phyloP scores from a whole-genome alignment of 2,329 filamentous ascomycete genomes.

The Aspergillus persii region DNA sequence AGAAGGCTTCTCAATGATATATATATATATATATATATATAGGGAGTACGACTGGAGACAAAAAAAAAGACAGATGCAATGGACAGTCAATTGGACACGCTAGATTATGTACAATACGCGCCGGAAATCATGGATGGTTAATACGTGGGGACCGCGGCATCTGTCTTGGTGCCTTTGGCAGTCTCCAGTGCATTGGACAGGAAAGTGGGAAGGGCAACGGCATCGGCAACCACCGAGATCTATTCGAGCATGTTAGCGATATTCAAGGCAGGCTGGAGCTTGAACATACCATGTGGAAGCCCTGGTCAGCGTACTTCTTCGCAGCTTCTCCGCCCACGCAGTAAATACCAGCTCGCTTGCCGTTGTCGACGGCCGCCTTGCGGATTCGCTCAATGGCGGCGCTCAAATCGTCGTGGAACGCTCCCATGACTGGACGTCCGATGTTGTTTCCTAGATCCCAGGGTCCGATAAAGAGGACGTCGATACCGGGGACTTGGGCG shows the following conservation, averaged over 20 bases:
- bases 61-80: neutral
- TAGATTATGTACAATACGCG: neutral
- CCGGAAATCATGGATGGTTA: neutral
- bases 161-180: constrained; percentile 28
- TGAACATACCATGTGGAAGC: constrained; percentile 53
- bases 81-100: neutral
- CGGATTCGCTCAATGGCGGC: neutral
- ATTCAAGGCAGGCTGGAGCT: constrained; percentile 32
- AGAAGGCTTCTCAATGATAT: constrained; percentile 18
- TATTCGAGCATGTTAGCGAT: neutral
- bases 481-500: constrained; percentile 52
- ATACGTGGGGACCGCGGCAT: constrained; percentile 12
- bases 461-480: constrained; percentile 54
- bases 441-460: constrained; percentile 60
- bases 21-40: neutral
- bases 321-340: constrained; percentile 53
- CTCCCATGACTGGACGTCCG: constrained; percentile 50
- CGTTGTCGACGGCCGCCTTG: constrained; percentile 44
- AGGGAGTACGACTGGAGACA: neutral
- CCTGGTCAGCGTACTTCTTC: constrained; percentile 51
- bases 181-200: constrained; percentile 37
- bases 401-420: constrained; percentile 49
- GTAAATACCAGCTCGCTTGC: constrained; percentile 57
- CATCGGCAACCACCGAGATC: neutral
- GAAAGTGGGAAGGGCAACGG: constrained; percentile 41